phyloP scores from a whole-genome alignment of 2,329 filamentous ascomycete genomes.

The Aureobasidium sp. region DNA sequence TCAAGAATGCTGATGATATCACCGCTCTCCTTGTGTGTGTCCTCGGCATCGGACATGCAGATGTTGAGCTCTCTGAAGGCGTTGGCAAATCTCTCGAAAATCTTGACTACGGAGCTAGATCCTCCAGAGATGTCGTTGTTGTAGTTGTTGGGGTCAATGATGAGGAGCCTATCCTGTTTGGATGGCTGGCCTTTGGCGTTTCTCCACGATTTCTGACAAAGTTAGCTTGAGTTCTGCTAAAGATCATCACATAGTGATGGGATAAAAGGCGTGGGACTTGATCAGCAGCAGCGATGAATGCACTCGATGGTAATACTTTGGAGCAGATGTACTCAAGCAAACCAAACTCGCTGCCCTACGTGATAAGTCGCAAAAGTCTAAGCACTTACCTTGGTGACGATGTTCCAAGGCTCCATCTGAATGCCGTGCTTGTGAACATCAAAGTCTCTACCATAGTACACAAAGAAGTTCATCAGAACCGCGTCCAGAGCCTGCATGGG shows the following conservation, averaged over 20 bases:
- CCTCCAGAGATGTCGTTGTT: conserved; percentile 87
- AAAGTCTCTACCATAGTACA: conserved; percentile 80
- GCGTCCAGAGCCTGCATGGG: conserved; percentile 14
- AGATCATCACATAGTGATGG: neutral
- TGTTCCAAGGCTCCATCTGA: conserved; percentile 63
- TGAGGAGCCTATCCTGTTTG: conserved; percentile 63
- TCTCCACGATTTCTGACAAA: conserved; percentile 16
- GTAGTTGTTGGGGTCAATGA: conserved; percentile 82
- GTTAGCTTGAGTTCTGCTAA: conserved; percentile 18
- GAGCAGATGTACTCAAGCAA: neutral
- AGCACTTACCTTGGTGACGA: conserved; percentile 62
- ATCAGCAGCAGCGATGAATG: neutral
- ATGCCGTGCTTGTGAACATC: conserved; percentile 64
- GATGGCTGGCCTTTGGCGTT: conserved; percentile 28
- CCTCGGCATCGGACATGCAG: conserved; percentile 34
- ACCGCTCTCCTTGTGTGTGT: conserved; percentile 23
- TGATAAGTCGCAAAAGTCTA: neutral
- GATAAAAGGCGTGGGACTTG: neutral
- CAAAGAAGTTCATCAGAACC: conserved; percentile 75
- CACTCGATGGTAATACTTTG: neutral
- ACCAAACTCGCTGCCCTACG: neutral
- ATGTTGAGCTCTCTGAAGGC: conserved; percentile 48
- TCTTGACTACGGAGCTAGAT: conserved; percentile 59
- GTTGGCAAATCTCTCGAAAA: conserved; percentile 61
- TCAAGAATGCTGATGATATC: conserved; percentile 55